Evolutionary conservation across 1,139 yeast species (phyloP).

Genomic region (Arxiozyma heterogenica): DNA sequence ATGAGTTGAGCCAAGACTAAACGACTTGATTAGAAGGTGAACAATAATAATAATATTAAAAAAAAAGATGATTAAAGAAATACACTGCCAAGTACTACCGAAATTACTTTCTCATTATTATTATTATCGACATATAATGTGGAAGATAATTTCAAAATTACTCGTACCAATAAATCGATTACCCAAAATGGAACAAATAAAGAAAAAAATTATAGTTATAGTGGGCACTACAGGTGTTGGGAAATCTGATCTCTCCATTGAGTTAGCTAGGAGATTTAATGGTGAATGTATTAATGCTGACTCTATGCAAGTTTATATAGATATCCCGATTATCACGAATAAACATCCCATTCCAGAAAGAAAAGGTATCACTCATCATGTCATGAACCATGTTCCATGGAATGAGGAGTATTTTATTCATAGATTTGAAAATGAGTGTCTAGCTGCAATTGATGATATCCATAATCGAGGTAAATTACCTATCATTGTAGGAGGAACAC

Average conservation of each 20-base stretch:
- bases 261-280: constrained; percentile 62
- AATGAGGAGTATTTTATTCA: constrained; percentile 76
- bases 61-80: not conserved
- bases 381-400: constrained; percentile 80
- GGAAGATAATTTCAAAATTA: not conserved
- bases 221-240: constrained; percentile 99
- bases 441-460: constrained; percentile 45
- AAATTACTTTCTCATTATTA: not conserved
- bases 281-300: constrained; percentile 96
- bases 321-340: constrained; percentile 71
- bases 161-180: not conserved
- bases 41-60: too few species aligned
- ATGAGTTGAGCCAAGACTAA: too few species aligned
- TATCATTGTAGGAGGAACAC: constrained; percentile 91
- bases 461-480: constrained; percentile 67
- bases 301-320: constrained; percentile 87
- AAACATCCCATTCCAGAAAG: constrained; percentile 81
- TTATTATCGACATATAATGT: not conserved
- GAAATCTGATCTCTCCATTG: constrained; percentile 72
- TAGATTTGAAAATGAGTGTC: constrained; percentile 67
- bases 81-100: not conserved
- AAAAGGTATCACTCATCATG: constrained; percentile 68
- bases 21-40: not conserved
- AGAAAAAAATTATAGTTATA: constrained; percentile 46
- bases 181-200: not conserved